phyloP scores from a whole-genome alignment of 2,329 filamentous ascomycete genomes.

The Aureobasidium subglaciale region DNA sequence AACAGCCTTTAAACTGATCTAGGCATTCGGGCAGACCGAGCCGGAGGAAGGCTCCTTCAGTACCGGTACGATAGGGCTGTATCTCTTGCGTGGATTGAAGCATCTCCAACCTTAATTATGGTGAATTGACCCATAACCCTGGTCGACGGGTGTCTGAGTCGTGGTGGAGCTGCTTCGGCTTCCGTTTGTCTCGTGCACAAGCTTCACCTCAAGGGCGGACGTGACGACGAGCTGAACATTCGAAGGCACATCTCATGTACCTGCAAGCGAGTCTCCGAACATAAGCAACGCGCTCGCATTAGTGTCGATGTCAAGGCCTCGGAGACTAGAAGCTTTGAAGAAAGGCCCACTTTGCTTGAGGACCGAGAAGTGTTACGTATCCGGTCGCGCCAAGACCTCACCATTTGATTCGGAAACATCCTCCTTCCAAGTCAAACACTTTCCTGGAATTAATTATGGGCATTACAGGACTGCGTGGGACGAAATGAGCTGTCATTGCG shows the following conservation, averaged over 20 bases:
- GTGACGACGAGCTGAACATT: background rate
- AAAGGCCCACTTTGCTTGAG: background rate
- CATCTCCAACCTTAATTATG: conserved; percentile 2
- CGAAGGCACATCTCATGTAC: background rate
- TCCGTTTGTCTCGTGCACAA: background rate
- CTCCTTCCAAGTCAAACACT: background rate
- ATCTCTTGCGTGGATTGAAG: background rate
- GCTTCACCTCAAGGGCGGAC: background rate
- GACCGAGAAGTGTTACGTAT: conserved; percentile 4
- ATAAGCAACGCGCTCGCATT: no score
- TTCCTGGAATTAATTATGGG: background rate
- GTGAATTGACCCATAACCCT: background rate
- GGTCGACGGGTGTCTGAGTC: background rate
- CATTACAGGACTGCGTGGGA: background rate
- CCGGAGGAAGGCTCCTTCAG: background rate
- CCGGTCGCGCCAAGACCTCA: conserved; percentile 5
- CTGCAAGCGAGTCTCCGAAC: no score
- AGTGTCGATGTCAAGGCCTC: background rate
- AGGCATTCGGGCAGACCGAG: background rate
- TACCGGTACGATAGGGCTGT: background rate
- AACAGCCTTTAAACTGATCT: background rate
- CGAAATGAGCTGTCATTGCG: background rate
- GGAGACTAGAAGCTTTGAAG: background rate
- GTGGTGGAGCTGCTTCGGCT: background rate
- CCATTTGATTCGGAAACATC: background rate